Base-by-base conservation (phyloP, 805 yeast species). In the Teunomyces stri region DNA sequence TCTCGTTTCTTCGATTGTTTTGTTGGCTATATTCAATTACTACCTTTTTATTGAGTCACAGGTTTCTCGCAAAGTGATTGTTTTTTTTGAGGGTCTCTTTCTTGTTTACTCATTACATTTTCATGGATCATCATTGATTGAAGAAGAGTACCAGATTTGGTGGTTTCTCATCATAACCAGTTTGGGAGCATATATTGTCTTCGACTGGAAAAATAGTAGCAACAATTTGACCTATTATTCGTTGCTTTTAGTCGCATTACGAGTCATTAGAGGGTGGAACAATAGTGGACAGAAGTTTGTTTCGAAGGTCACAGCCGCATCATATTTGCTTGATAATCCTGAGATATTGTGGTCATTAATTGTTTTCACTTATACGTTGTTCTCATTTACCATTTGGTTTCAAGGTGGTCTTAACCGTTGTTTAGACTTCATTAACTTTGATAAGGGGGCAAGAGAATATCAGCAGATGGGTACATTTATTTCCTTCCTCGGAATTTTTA, bases 61-160 rank as follows among this genome's bases (percentile, higher is more conserved):
- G 5, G 37, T 42, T 12, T 28, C 43, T 12, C 27, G n/a, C 11
- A 10, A 21, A 9, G 27, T 44, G 11, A 25, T 45, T 11, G 3
- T 40, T 15, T 45, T 38, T 30, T 55, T 50, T 39, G 39, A 47
- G 10, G 41, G 71, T 0, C 75, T 83, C 45, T 78, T 84, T 2
- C 31, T 72, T 0, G 12, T 60, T 2, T 72, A 67, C 54, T 75
- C 88, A 0, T 75, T 85, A 53, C 89, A 91, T 68, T 96, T 91
- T 9, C 89, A 95, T 50, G 91, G 96, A 22, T 71, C 76, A 4
- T 70, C 76, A 3, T 73, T 91, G 48, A 86, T 94, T 13, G 99
- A 94, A 59, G 99, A 94, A 63, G 99, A 94, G 60, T 96, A 94
- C 60, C 97, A 91, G 60, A 64, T 91, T 13, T 94, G 99, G 99